phyloP scores from a whole-genome alignment of 441 rosid species.

The Euphorbia celastroides region DNA sequence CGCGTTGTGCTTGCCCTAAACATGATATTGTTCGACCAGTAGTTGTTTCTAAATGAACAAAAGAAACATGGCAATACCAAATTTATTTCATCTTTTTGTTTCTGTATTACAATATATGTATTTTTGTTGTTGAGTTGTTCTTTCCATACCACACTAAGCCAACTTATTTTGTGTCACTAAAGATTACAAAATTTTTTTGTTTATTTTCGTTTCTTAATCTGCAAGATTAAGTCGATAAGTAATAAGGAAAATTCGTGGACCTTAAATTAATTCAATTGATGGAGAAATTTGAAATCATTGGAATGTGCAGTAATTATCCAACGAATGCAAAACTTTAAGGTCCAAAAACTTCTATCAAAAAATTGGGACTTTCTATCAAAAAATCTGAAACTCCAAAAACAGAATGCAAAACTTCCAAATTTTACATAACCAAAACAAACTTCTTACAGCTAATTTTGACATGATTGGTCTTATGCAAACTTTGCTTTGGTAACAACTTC shows the following conservation, averaged over 20 bases:
- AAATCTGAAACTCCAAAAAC: background rate
- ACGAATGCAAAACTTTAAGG: too few relatives aligned
- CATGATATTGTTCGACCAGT: too few relatives aligned
- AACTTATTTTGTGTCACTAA: background rate
- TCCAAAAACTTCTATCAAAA: too few relatives aligned
- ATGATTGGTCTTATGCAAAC: background rate
- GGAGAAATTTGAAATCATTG: background rate
- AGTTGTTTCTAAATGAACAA: background rate
- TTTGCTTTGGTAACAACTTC: constrained; percentile 1
- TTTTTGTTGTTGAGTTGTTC: background rate
- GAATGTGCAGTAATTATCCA: background rate
- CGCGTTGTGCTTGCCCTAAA: too few relatives aligned
- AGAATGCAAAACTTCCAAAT: background rate
- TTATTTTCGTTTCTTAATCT: background rate
- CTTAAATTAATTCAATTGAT: background rate
- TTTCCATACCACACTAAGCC: background rate
- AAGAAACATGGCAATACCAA: background rate
- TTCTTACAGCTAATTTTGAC: constrained; percentile 1
- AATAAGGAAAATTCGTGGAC: background rate
- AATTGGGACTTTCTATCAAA: background rate
- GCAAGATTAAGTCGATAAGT: background rate
- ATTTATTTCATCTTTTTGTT: background rate
- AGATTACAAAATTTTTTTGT: background rate
- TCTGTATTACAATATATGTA: too few relatives aligned
- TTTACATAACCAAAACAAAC: background rate